These are phyloP conservation scores for Drosera capensis DNA, from an alignment of 148 eudicot species.

Conservation along the genomic window DNA sequence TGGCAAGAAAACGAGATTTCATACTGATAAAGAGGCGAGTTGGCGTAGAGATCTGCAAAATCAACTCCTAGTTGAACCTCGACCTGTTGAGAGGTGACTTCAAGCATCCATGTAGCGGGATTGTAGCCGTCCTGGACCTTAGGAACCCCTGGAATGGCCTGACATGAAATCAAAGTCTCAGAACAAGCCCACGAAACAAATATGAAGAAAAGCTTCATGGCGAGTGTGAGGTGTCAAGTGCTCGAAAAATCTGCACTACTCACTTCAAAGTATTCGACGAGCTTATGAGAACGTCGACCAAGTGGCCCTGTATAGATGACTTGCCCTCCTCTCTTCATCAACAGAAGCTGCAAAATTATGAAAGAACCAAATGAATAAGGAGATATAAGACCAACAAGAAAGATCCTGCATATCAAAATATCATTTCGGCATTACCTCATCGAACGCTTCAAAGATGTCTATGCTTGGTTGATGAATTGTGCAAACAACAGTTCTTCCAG, in stretches of 20 bases:
- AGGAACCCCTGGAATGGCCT: conserved; percentile 45
- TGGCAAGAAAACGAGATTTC: conserved; percentile 1
- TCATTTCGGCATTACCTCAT: conserved; percentile 32
- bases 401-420: neutral
- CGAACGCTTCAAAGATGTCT: conserved; percentile 82
- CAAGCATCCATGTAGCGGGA: conserved; percentile 84
- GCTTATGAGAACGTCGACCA: conserved; percentile 42
- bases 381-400: neutral
- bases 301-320: conserved; percentile 56
- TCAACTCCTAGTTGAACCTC: conserved; percentile 35
- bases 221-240: neutral
- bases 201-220: neutral
- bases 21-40: conserved; percentile 39
- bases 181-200: too few relatives aligned
- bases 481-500: conserved; percentile 83
- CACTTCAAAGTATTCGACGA: conserved; percentile 63
- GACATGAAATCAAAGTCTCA: neutral
- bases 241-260: neutral
- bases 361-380: neutral
- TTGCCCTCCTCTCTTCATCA: conserved; percentile 78
- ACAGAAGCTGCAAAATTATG: conserved; percentile 34
- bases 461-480: conserved; percentile 93
- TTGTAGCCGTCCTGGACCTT: conserved; percentile 44
- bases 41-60: conserved; percentile 40
- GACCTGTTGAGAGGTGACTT: conserved; percentile 26